Percentiles rank a stretch among this genome's conserved stretches.
Evolutionary conservation across 805 yeast genomes (phyloP).

Genomic region (Metschnikowia arizonensis): DNA sequence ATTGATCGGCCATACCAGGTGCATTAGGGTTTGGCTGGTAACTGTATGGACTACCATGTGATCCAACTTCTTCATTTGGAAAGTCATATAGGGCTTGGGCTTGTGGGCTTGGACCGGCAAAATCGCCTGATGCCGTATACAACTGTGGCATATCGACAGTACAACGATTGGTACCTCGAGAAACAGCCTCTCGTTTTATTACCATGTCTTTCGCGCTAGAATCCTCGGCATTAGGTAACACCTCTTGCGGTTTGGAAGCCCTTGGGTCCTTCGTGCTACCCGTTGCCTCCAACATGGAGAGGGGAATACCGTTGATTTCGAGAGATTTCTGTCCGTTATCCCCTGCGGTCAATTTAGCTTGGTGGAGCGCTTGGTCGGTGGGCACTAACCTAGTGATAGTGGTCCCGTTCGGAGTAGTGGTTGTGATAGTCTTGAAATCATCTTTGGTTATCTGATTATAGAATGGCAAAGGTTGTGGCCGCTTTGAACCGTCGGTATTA

Average conservation of each 20-base stretch:
- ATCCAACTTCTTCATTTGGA: constrained; percentile 7
- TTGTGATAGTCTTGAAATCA: constrained; percentile 77
- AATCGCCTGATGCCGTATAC: not conserved
- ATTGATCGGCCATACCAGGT: constrained; percentile 27
- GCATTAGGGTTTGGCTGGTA: constrained; percentile 2
- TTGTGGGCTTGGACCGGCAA: not conserved
- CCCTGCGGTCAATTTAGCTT: constrained; percentile 51
- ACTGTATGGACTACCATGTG: constrained; percentile 8
- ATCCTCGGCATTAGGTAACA: not conserved
- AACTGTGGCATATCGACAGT: not conserved
- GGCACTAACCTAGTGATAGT: constrained; percentile 87
- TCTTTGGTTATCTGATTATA: constrained; percentile 88
- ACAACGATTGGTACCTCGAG: constrained; percentile 1
- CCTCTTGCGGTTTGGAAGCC: not conserved
- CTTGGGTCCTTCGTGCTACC: constrained; percentile 48
- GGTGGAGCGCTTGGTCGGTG: constrained; percentile 67
- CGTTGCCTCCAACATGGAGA: constrained; percentile 72
- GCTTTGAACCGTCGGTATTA: constrained; percentile 20
- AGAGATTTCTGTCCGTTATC: constrained; percentile 56
- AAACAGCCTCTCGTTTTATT: not conserved
- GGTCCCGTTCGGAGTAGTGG: constrained; percentile 90
- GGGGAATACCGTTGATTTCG: constrained; percentile 66
- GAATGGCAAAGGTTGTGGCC: constrained; percentile 75
- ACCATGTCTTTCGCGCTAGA: not conserved
- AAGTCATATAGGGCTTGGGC: constrained; percentile 1